Conservation (phyloP, 352 stramenopile species). For the Phytopythium kandeliae region DNA sequence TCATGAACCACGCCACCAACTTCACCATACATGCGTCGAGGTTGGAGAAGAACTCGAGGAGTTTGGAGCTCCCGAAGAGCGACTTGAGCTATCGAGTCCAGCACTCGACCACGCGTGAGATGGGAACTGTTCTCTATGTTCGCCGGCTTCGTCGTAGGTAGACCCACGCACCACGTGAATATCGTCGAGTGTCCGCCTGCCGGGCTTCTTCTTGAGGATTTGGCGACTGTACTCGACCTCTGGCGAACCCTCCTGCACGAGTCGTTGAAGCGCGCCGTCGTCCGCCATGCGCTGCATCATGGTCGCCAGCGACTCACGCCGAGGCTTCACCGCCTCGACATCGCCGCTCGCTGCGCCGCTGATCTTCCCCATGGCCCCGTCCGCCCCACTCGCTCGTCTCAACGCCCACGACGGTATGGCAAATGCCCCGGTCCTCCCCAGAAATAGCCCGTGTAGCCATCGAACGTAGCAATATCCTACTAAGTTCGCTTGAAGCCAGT, state of each 20-base stretch:
- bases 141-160: background rate
- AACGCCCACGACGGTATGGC: too few relatives aligned
- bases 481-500: conserved; percentile 2
- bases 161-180: conserved; percentile 44
- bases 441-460: background rate
- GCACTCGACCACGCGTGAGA: background rate
- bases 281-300: conserved; percentile 34
- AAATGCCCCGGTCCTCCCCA: too few relatives aligned
- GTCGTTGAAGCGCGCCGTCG: conserved; percentile 31
- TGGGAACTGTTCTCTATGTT: background rate
- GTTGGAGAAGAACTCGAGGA: conserved; percentile 79
- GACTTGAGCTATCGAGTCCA: conserved; percentile 52
- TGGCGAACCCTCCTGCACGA: conserved; percentile 37
- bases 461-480: background rate
- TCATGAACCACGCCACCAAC: background rate
- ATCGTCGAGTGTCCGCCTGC: conserved; percentile 61
- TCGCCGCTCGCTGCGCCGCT: background rate
- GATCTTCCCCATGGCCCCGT: background rate
- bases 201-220: conserved; percentile 46
- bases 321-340: background rate
- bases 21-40: conserved; percentile 58
- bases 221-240: conserved; percentile 45
- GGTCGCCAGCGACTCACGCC: conserved; percentile 40
- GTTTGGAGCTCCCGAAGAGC: conserved; percentile 58
- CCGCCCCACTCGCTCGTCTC: too few relatives aligned